These are phyloP conservation scores for Astrephomene gubernaculifera DNA, from an alignment of 139 green algal genomes.

Conservation along the genomic window DNA sequence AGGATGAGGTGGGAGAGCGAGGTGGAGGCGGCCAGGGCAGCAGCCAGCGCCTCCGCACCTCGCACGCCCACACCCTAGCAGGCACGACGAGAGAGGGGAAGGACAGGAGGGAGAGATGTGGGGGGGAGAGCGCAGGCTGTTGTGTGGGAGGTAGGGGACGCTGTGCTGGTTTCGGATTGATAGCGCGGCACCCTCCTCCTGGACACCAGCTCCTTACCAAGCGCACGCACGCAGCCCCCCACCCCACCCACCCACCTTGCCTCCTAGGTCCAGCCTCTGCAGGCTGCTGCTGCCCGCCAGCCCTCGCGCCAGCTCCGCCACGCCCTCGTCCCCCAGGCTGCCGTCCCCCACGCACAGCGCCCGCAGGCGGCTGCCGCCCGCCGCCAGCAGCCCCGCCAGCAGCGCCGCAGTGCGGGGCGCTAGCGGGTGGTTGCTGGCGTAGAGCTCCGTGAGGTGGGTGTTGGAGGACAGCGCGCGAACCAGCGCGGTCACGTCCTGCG, in stretches of 20 bases:
- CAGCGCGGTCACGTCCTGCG: constrained; percentile 36
- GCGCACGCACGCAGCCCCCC: background rate
- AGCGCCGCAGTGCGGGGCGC: constrained; percentile 12
- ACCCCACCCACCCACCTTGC: constrained; percentile 30
- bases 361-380: constrained; percentile 17
- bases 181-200: background rate
- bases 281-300: constrained; percentile 17
- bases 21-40: background rate
- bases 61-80: background rate
- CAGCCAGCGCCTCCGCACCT: constrained; percentile 2
- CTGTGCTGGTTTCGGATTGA: background rate
- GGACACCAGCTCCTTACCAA: background rate
- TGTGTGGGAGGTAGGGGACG: background rate
- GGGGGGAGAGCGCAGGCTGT: no score
- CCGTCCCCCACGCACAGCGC: constrained; percentile 55
- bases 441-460: constrained; percentile 56
- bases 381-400: constrained; percentile 37
- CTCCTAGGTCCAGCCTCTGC: constrained; percentile 18
- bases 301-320: constrained; percentile 21
- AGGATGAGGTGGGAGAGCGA: background rate
- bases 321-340: constrained; percentile 48
- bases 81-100: background rate
- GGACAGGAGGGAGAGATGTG: background rate
- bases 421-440: constrained; percentile 48
- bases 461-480: constrained; percentile 40